phyloP scores from a whole-genome alignment of 257 asterid genomes.

The Rehmannia glutinosa region DNA sequence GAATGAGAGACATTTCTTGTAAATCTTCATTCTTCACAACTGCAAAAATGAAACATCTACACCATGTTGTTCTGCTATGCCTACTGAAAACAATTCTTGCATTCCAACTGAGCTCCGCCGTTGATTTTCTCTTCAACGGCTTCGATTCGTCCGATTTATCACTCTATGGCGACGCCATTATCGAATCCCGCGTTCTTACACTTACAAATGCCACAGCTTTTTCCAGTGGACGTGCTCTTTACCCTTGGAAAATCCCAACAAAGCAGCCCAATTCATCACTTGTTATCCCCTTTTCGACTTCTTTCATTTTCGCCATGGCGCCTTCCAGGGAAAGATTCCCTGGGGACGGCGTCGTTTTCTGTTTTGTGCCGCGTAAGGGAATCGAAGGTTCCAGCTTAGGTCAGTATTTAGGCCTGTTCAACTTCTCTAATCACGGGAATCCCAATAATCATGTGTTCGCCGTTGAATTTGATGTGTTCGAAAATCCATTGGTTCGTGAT shows the following conservation, averaged over 20 bases:
- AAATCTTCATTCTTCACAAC: background rate
- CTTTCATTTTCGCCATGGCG: conserved; percentile 83
- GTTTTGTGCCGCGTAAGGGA: conserved; percentile 51
- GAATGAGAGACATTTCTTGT: background rate
- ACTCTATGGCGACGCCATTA: conserved; percentile 58
- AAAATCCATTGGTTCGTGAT: conserved; percentile 54
- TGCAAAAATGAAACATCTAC: conserved; percentile 19
- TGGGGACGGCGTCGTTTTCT: conserved; percentile 76
- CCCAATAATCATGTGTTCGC: conserved; percentile 51
- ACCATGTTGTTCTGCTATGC: background rate
- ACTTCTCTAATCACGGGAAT: conserved; percentile 38
- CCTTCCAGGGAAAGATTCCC: too few relatives aligned
- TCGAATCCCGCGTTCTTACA: conserved; percentile 48
- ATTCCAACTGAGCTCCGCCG: conserved; percentile 27
- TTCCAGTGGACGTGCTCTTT: conserved; percentile 58
- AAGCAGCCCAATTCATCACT: conserved; percentile 40
- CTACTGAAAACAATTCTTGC: background rate
- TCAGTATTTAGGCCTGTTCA: conserved; percentile 56
- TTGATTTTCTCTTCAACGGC: conserved; percentile 65
- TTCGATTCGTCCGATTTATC: conserved; percentile 45
- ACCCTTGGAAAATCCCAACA: conserved; percentile 44
- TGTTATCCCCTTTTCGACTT: conserved; percentile 57
- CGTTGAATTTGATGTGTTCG: conserved; percentile 68
- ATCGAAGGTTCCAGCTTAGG: conserved; percentile 43
- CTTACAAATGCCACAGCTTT: conserved; percentile 44